Percentiles rank a stretch among this genome's conserved stretches.
Conservation (phyloP, 148 eudicot genomes). For the Amaranthus hypochondriacus region DNA sequence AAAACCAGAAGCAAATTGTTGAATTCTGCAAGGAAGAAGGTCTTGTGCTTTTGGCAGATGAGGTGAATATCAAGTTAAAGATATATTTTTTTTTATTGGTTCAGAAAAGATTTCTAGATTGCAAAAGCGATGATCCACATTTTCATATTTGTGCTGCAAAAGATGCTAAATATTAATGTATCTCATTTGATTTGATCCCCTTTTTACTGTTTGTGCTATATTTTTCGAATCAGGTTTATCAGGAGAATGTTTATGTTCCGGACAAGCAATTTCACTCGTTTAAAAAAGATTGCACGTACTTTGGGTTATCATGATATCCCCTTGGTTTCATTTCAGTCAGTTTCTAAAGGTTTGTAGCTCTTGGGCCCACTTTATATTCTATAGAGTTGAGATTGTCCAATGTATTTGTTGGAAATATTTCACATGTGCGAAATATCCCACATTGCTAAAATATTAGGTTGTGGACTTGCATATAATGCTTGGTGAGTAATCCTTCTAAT, state of each 20-base stretch:
- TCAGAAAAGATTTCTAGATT: background rate
- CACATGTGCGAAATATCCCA: too few relatives aligned
- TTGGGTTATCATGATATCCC: slow-evolving; percentile 75
- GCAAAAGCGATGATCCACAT: too few relatives aligned
- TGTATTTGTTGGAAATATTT: too few relatives aligned
- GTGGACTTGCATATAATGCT: too few relatives aligned
- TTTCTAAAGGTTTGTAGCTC: slow-evolving; percentile 69
- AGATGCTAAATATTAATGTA: background rate
- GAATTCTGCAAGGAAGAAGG: slow-evolving; percentile 92
- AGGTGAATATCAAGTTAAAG: slow-evolving; percentile 39
- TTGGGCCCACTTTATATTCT: slow-evolving; percentile 7
- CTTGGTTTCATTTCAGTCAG: slow-evolving; percentile 83
- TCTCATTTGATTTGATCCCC: background rate
- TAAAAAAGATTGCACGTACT: slow-evolving; percentile 77
- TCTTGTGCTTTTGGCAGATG: slow-evolving; percentile 91
- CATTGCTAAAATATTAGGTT: too few relatives aligned
- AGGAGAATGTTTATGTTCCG: slow-evolving; percentile 81
- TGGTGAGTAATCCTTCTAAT: too few relatives aligned
- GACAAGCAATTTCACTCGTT: slow-evolving; percentile 91
- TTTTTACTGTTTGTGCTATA: background rate
- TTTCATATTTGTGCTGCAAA: background rate
- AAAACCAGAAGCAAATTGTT: slow-evolving; percentile 70
- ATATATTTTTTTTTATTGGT: background rate
- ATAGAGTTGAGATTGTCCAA: slow-evolving; percentile 8
- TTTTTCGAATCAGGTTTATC: slow-evolving; percentile 69